Conservation (phyloP, 2,329 filamentous ascomycete species). For the Corynespora cassiicola region DNA sequence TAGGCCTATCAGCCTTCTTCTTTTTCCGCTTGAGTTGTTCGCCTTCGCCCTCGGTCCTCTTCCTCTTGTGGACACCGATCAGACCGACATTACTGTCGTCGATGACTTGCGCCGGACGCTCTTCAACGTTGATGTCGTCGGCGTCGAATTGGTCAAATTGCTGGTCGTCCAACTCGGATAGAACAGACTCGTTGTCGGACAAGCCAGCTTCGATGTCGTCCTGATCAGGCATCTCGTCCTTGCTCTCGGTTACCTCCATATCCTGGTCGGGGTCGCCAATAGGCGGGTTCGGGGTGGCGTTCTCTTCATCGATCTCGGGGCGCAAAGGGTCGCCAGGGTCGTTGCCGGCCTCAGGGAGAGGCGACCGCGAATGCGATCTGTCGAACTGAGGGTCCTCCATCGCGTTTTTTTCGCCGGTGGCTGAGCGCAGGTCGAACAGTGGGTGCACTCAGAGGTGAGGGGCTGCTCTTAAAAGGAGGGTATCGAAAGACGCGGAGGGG, state of each 20-base stretch:
- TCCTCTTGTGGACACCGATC: slow-evolving; percentile 69
- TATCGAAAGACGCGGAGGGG: too few relatives aligned
- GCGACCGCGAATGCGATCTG: slow-evolving; percentile 46
- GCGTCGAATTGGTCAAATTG: slow-evolving; percentile 71
- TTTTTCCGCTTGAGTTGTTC: slow-evolving; percentile 74
- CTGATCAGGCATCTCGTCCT: slow-evolving; percentile 42
- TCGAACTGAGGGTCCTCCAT: slow-evolving; percentile 54
- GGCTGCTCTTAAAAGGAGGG: too few relatives aligned
- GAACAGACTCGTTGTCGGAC: slow-evolving; percentile 66
- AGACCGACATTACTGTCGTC: slow-evolving; percentile 67
- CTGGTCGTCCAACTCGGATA: slow-evolving; percentile 70
- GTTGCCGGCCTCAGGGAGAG: slow-evolving; percentile 54
- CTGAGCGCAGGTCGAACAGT: neutral
- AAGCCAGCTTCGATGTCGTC: slow-evolving; percentile 50
- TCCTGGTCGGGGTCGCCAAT: slow-evolving; percentile 52
- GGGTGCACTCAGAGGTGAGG: neutral
- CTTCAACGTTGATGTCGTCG: slow-evolving; percentile 65
- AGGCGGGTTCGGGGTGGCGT: slow-evolving; percentile 52
- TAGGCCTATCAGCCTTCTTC: slow-evolving; percentile 62
- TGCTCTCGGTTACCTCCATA: slow-evolving; percentile 51
- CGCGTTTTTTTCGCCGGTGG: too few relatives aligned
- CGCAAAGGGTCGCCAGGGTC: slow-evolving; percentile 54
- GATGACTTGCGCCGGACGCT: slow-evolving; percentile 63
- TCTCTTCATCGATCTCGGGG: slow-evolving; percentile 57
- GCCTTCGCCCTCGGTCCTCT: slow-evolving; percentile 66